Percentiles rank a stretch among this genome's conserved stretches.
These are phyloP conservation scores for Boletus rufocinnamomeus DNA, from an alignment of 768 basidiomycete species.

Conservation along the genomic window DNA sequence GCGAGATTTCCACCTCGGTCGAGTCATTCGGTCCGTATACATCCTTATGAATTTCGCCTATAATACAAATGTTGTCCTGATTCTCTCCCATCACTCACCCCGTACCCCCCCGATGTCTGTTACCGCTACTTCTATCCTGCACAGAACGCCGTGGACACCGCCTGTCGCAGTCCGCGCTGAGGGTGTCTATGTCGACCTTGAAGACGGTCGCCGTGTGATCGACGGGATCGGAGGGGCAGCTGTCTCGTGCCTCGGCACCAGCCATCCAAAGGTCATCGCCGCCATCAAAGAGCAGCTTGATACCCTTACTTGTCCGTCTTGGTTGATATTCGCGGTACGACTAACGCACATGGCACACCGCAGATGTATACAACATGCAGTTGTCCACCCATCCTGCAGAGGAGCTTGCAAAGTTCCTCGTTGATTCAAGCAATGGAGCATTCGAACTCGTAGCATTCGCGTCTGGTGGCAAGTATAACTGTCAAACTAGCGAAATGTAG, in stretches of 20 bases:
- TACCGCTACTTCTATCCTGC: conserved; percentile 47
- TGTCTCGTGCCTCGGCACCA: conserved; percentile 75
- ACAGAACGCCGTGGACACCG: conserved; percentile 73
- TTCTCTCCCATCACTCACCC: background rate
- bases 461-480: conserved; percentile 60
- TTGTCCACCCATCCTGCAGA: conserved; percentile 81
- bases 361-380: conserved; percentile 89
- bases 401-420: conserved; percentile 65
- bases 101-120: conserved; percentile 18
- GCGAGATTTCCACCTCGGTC: background rate
- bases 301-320: conserved; percentile 66
- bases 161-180: conserved; percentile 66
- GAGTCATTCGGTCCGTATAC: background rate
- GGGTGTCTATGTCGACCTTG: conserved; percentile 71
- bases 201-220: conserved; percentile 67
- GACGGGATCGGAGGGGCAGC: conserved; percentile 88
- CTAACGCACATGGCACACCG: background rate
- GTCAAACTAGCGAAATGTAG: background rate
- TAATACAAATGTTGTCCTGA: conserved; percentile 6
- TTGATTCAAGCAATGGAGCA: conserved; percentile 69
- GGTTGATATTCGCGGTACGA: background rate
- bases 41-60: background rate
- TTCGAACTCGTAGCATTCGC: conserved; percentile 73
- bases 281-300: conserved; percentile 82
- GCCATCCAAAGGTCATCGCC: conserved; percentile 67